Conservation (phyloP, 2,329 filamentous ascomycete species). For the Volutella citrinella region DNA sequence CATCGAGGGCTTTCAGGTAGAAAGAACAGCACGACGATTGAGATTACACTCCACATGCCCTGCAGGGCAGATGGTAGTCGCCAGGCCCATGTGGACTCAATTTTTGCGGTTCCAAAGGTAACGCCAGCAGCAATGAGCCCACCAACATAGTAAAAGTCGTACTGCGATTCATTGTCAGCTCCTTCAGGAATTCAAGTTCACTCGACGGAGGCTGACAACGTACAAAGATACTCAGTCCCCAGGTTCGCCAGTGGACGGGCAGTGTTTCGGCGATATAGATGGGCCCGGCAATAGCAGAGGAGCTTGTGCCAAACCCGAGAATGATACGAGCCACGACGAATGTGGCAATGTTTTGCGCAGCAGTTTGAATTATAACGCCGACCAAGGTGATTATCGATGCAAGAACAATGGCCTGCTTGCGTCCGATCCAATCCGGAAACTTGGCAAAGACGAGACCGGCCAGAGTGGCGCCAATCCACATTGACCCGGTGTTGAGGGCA, state of each 20-base stretch:
- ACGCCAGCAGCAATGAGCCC: conserved; percentile 46
- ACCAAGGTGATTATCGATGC: conserved; percentile 34
- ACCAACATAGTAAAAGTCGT: conserved; percentile 26
- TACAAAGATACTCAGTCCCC: conserved; percentile 17
- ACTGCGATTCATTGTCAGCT: background rate
- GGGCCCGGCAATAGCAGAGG: conserved; percentile 41
- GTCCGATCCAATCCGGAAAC: conserved; percentile 6
- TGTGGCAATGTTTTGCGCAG: conserved; percentile 50
- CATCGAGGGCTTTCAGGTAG: conserved; percentile 46
- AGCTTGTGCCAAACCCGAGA: conserved; percentile 42
- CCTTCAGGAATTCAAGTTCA: background rate
- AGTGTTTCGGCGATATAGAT: conserved; percentile 50
- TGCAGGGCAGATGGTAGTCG: conserved; percentile 33
- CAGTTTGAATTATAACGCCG: conserved; percentile 44
- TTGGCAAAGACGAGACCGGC: conserved; percentile 4
- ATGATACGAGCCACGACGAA: conserved; percentile 46
- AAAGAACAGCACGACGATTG: conserved; percentile 26
- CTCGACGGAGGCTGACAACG: background rate
- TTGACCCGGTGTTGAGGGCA: conserved; percentile 49
- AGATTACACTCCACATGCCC: conserved; percentile 24
- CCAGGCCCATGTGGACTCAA: conserved; percentile 35
- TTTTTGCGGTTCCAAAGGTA: conserved; percentile 33
- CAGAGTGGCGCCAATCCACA: conserved; percentile 6
- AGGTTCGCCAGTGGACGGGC: conserved; percentile 24
- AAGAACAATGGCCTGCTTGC: conserved; percentile 3